A percentile compares a stretch with the other conserved stretches of the same genome.
These are phyloP conservation scores for Tetracladium maxilliforme DNA, from an alignment of 2,329 filamentous ascomycete species.

Conservation along the genomic window DNA sequence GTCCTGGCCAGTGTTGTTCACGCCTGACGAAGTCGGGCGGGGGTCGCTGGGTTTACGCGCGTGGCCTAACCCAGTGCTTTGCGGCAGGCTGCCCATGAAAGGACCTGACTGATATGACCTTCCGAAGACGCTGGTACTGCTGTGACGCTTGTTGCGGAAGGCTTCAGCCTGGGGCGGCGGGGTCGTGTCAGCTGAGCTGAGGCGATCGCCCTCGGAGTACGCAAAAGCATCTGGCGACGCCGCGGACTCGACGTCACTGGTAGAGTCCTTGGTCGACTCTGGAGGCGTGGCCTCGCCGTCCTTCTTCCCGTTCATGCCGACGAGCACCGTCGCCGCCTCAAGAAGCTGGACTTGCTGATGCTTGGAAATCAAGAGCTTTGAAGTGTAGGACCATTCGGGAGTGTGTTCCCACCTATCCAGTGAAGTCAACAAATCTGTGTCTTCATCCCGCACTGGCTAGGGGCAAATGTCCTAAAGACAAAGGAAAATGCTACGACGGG, in stretches of 20 bases:
- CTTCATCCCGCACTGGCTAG: background rate
- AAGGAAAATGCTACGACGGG: slow-evolving; percentile 20
- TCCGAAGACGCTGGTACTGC: slow-evolving; percentile 43
- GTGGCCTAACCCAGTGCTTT: slow-evolving; percentile 23
- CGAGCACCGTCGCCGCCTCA: slow-evolving; percentile 90
- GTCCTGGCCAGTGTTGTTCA: slow-evolving; percentile 62
- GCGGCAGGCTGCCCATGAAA: slow-evolving; percentile 34
- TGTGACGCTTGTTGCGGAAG: slow-evolving; percentile 40
- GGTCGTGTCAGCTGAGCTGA: slow-evolving; percentile 84
- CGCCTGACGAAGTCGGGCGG: slow-evolving; percentile 67
- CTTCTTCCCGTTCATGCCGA: slow-evolving; percentile 62
- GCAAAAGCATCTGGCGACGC: slow-evolving; percentile 72
- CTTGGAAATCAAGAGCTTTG: slow-evolving; percentile 96
- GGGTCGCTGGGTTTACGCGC: slow-evolving; percentile 61
- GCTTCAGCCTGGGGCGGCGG: slow-evolving; percentile 68
- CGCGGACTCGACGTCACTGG: slow-evolving; percentile 68
- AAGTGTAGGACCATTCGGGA: slow-evolving; percentile 93
- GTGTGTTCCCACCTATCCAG: slow-evolving; percentile 91
- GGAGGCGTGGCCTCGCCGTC: slow-evolving; percentile 46
- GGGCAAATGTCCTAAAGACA: slow-evolving; percentile 3
- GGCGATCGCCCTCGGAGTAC: slow-evolving; percentile 61
- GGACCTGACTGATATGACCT: slow-evolving; percentile 68
- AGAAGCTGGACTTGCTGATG: slow-evolving; percentile 97
- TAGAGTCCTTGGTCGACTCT: slow-evolving; percentile 50
- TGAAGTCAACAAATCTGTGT: slow-evolving; percentile 8